Percentiles rank a stretch among this genome's conserved stretches.
These are phyloP conservation scores for Passiflora organensis DNA, from an alignment of 345 rosid species.

Conservation along the genomic window DNA sequence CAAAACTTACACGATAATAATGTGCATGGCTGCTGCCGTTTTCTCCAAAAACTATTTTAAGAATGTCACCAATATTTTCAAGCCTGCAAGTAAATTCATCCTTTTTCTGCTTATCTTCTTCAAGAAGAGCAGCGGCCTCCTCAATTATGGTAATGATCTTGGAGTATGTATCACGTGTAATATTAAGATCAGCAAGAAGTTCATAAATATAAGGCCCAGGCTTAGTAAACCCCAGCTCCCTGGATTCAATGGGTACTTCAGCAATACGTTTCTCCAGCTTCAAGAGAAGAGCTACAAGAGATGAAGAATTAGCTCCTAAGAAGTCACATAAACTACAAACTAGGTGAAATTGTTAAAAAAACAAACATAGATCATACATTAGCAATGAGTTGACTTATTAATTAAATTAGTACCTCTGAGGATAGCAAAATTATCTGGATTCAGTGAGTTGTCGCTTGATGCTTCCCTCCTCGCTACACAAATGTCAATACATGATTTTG, in stretches of 20 bases:
- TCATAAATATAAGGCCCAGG: constrained; percentile 91
- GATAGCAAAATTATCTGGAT: constrained; percentile 87
- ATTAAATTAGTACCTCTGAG: constrained; percentile 54
- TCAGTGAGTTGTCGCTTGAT: constrained; percentile 59
- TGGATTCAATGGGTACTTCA: constrained; percentile 69
- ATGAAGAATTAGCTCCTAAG: constrained; percentile 9
- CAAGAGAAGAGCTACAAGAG: constrained; percentile 72
- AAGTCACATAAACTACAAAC: neutral
- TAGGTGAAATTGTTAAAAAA: neutral
- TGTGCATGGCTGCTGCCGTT: constrained; percentile 51
- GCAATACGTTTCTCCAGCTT: constrained; percentile 83
- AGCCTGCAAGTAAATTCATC: constrained; percentile 55
- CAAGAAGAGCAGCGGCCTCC: constrained; percentile 65
- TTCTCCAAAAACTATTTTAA: constrained; percentile 66
- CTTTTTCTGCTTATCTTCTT: constrained; percentile 65
- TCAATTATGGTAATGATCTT: constrained; percentile 64
- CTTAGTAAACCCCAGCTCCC: constrained; percentile 79
- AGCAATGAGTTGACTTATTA: neutral
- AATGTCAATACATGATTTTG: constrained; percentile 74
- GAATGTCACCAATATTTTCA: constrained; percentile 65
- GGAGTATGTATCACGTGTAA: constrained; percentile 67
- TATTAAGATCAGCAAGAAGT: constrained; percentile 70
- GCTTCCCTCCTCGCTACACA: constrained; percentile 52
- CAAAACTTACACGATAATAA: constrained; percentile 71
- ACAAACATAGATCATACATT: neutral